Evolutionary conservation across 352 stramenopile genomes (phyloP).

Genomic region (Phytophthora agathidicida): DNA sequence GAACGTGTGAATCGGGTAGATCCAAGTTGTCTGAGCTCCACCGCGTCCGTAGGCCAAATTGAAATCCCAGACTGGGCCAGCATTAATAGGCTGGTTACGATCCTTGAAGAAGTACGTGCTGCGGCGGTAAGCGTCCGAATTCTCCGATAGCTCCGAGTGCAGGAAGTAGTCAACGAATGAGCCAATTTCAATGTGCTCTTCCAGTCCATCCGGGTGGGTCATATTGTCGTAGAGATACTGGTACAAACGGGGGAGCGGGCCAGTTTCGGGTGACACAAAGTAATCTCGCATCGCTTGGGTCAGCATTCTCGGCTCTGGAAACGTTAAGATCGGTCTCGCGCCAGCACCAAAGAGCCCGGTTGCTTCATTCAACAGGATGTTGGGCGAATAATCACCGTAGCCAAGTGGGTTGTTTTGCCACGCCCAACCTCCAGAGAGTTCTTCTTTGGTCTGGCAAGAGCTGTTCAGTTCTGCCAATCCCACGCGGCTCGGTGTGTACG

Average conservation of each 20-base stretch:
- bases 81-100: constrained; percentile 64
- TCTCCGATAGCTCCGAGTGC: constrained; percentile 67
- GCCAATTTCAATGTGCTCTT: constrained; percentile 62
- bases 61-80: constrained; percentile 73
- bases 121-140: constrained; percentile 64
- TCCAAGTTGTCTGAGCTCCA: constrained; percentile 48
- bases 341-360: constrained; percentile 61
- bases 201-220: constrained; percentile 52
- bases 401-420: constrained; percentile 68
- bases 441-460: constrained; percentile 36
- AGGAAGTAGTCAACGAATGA: constrained; percentile 80
- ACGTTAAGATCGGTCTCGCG: constrained; percentile 54
- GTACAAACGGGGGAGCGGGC: constrained; percentile 62
- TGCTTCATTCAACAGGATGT: constrained; percentile 65
- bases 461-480: constrained; percentile 40
- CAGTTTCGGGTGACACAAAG: constrained; percentile 57
- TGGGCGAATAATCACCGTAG: constrained; percentile 62
- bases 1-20: constrained; percentile 58
- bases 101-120: constrained; percentile 82
- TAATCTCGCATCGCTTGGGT: constrained; percentile 72
- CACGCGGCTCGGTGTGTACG: constrained; percentile 63
- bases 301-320: constrained; percentile 40
- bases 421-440: constrained; percentile 64
- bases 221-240: constrained; percentile 70
- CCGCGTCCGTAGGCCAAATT: constrained; percentile 66